phyloP scores from a whole-genome alignment of 1,284 basidiomycete species.

The Wolfiporia cocos region DNA sequence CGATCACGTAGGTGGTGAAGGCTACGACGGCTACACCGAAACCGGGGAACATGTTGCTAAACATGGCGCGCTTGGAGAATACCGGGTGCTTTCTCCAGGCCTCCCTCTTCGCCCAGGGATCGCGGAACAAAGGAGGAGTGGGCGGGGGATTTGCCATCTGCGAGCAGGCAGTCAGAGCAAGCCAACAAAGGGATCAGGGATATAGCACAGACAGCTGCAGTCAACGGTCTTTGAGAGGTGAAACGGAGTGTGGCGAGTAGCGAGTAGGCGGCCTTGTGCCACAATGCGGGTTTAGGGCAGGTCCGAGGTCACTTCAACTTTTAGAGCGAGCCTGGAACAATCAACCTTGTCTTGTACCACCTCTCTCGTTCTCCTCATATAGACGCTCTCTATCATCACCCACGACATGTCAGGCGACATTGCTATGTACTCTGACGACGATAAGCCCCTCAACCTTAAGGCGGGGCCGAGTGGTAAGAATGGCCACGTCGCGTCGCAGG shows the following conservation, averaged over 20 bases:
- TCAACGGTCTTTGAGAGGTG: too few relatives aligned
- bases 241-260: too few relatives aligned
- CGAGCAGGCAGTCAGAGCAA: background rate
- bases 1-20: conserved; percentile 86
- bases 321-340: conserved; percentile 21
- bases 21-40: conserved; percentile 88
- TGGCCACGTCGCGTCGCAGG: conserved; percentile 14
- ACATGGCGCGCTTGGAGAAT: conserved; percentile 82
- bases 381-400: background rate
- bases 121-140: conserved; percentile 68
- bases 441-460: conserved; percentile 52
- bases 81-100: conserved; percentile 89
- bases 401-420: conserved; percentile 39
- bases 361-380: conserved; percentile 11
- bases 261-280: conserved; percentile 23
- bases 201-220: too few relatives aligned
- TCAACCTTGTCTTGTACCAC: conserved; percentile 15
- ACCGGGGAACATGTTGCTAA: conserved; percentile 86
- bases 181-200: too few relatives aligned
- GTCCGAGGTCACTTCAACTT: conserved; percentile 50
- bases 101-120: conserved; percentile 92
- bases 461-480: conserved; percentile 19
- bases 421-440: conserved; percentile 58
- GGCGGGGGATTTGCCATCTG: conserved; percentile 41
- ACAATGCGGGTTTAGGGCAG: conserved; percentile 54